Base-by-base conservation (phyloP, 2,329 filamentous ascomycete species). In the Didymosphaeria variabile region DNA sequence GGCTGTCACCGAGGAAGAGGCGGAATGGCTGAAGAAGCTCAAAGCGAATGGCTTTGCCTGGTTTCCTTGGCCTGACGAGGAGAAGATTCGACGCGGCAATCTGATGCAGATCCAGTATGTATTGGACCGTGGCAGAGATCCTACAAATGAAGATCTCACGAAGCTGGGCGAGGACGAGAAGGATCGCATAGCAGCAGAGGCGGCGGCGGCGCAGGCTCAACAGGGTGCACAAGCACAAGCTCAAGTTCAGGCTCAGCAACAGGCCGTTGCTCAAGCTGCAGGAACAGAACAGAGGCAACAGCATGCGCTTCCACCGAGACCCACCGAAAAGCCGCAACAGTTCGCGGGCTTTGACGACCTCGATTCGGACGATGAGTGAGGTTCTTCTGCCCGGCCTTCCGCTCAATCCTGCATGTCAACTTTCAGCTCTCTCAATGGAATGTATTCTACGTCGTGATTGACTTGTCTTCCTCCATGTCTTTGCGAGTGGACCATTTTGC, bases 21-120 rank as follows among this genome's bases (percentile, higher is more conserved):
- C 70, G 32, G 75, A 77, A 55, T 78, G 75, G 73, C 57, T 76
- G 26, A 68, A 67, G 60, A 74, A 74, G 60, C 70, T 76, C 59
- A 67, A 70, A 13, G 69, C 71, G 51, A 70, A 64, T 58, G 64
- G 69, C 19, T 60, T 70, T 7, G 59, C 65, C 2, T 96, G 93
- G 80, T 84, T 88, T 50, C 92, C 92, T 0, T 96, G 92, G 92
- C 92, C 92, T 0, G 83, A 82, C 31, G 88, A 92, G 64, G 87
- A 90, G 34, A 85, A 88, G 61, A 91, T 95, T 64, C 85, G 87
- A 34, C 80, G 82, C 17, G 91, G 92, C 38, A 88, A 88, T 1
- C 81, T 96, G 45, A 89, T 88, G 51, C 64, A 73, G 34, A 80
- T 84, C 47, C 88, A 93, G 70, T 79, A 83, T 26, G 83, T 92